Conservation (phyloP, 225 moss, liverwort and hornwort genomes). For the Physcomitrellopsis africana region DNA sequence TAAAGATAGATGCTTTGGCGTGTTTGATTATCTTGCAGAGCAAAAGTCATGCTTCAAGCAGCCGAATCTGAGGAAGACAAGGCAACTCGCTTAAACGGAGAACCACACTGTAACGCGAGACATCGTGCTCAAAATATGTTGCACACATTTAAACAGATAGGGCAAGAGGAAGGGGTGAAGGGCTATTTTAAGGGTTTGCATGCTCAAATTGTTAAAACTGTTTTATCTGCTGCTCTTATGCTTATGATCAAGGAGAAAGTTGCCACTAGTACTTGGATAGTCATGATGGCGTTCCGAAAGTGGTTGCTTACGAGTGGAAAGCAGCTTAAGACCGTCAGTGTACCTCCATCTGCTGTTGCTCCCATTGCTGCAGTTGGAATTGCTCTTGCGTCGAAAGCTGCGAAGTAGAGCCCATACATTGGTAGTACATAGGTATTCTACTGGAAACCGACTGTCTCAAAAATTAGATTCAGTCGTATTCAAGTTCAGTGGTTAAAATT, state of each 20-base stretch:
- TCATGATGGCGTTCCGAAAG: conserved; percentile 66
- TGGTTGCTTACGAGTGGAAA: conserved; percentile 55
- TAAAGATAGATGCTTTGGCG: not conserved
- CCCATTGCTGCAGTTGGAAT: conserved; percentile 36
- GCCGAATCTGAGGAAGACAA: conserved; percentile 77
- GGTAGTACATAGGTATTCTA: conserved; percentile 22
- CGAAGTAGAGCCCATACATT: conserved; percentile 28
- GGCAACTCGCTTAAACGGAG: conserved; percentile 36
- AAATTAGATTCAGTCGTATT: not conserved
- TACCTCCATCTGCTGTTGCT: conserved; percentile 55
- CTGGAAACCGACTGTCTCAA: not conserved
- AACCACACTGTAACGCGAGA: conserved; percentile 13
- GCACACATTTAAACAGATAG: conserved; percentile 72
- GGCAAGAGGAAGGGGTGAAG: conserved; percentile 65
- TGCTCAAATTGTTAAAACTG: conserved; percentile 92
- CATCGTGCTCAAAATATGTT: conserved; percentile 55
- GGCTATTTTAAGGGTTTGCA: conserved; percentile 91
- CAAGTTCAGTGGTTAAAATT: conserved; percentile 6
- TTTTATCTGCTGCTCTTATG: conserved; percentile 89
- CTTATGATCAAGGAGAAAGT: conserved; percentile 98
- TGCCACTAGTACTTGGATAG: conserved; percentile 67
- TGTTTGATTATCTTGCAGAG: conserved; percentile 41
- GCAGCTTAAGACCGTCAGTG: conserved; percentile 51
- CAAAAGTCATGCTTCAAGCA: conserved; percentile 89
- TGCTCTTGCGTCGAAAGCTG: conserved; percentile 59